These are phyloP conservation scores for Hymenoscyphus repandus DNA, from an alignment of 2,329 filamentous ascomycete species.

Conservation along the genomic window DNA sequence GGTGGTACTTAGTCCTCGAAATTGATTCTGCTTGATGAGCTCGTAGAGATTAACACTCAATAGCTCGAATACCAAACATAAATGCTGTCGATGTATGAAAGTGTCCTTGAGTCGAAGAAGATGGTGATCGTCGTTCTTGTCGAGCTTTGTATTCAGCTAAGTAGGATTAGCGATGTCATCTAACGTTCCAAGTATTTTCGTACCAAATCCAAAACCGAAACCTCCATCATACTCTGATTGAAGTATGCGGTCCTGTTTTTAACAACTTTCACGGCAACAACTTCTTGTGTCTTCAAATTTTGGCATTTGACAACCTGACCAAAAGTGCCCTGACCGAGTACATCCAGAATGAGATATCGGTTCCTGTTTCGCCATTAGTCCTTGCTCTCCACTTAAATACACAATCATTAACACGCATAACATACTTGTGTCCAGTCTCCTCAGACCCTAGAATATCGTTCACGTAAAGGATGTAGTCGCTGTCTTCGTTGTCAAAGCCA, in stretches of 20 bases:
- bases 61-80: conserved; percentile 93
- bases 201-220: conserved; percentile 93
- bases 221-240: conserved; percentile 99
- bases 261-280: conserved; percentile 97
- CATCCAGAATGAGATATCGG: conserved; percentile 93
- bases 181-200: conserved; percentile 23
- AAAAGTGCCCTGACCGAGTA: conserved; percentile 94
- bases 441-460: conserved; percentile 98
- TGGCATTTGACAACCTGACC: conserved; percentile 99
- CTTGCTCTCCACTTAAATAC: conserved; percentile 14
- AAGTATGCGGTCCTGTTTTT: conserved; percentile 99
- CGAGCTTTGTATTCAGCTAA: conserved; percentile 93
- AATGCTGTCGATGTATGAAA: conserved; percentile 94
- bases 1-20: conserved; percentile 93
- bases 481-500: conserved; percentile 98
- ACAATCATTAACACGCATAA: conserved; percentile 22
- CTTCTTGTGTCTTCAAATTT: conserved; percentile 96
- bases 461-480: conserved; percentile 98
- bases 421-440: conserved; percentile 94
- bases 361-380: conserved; percentile 53
- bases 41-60: conserved; percentile 97
- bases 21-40: conserved; percentile 99
- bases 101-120: conserved; percentile 92
- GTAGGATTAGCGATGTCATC: neutral
- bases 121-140: conserved; percentile 99